Evolutionary conservation across 257 asterid species (phyloP).

Genomic region (Solanum clarkiae): DNA sequence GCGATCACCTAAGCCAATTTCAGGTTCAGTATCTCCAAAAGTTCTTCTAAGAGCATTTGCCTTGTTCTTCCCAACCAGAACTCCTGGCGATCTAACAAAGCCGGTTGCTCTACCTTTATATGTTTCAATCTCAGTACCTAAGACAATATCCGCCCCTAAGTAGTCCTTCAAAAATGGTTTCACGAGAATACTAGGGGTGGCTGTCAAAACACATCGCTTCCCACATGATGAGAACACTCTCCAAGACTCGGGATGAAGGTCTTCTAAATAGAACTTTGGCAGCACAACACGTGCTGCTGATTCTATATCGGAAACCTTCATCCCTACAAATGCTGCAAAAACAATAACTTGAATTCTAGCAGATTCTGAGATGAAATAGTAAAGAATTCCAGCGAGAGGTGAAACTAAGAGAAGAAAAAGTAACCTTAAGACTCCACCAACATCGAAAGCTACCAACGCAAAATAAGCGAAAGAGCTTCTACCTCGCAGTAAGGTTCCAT

Average conservation of each 20-base stretch:
- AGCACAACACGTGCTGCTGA: constrained; percentile 12
- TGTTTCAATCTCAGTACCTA: constrained; percentile 24
- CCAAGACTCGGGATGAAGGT: constrained; percentile 21
- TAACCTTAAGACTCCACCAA: constrained; percentile 16
- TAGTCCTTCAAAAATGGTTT: constrained; percentile 15
- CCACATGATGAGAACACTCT: constrained; percentile 16
- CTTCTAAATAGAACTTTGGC: constrained; percentile 14
- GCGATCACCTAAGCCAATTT: constrained; percentile 21
- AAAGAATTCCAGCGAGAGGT: constrained; percentile 2
- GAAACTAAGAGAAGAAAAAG: constrained; percentile 9
- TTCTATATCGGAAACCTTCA: constrained; percentile 6
- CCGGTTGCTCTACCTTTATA: constrained; percentile 23
- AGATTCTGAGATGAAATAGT: constrained; percentile 8
- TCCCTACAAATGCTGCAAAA: constrained; percentile 13
- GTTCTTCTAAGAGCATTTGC: constrained; percentile 6
- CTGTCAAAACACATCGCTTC: constrained; percentile 15
- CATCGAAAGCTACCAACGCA: constrained; percentile 21
- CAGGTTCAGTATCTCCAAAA: constrained; percentile 1
- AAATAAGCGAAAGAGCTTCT: constrained; percentile 14
- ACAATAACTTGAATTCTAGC: constrained; percentile 7
- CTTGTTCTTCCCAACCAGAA: constrained; percentile 20
- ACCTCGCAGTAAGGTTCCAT: constrained; percentile 9
- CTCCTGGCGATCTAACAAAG: constrained; percentile 4
- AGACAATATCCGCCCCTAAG: constrained; percentile 7
- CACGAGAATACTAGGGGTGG: constrained; percentile 21